Evolutionary conservation across 768 basidiomycete species (phyloP).

Genomic region (Rhizopogon sp.): DNA sequence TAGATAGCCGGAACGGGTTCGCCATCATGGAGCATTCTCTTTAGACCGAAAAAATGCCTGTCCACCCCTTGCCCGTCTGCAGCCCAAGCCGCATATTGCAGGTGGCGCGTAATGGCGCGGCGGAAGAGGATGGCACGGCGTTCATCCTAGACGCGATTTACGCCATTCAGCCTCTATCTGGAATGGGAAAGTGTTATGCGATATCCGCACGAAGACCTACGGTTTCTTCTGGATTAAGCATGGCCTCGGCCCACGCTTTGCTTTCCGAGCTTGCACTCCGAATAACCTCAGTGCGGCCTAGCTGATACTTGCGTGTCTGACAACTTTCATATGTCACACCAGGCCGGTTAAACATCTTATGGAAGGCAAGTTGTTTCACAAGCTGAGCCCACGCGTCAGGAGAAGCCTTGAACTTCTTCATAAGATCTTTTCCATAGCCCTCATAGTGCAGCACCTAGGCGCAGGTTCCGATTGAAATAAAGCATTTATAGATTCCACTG

Average conservation of each 20-base stretch:
- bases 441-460: constrained; percentile 73
- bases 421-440: constrained; percentile 82
- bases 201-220: constrained; percentile 30
- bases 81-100: constrained; percentile 86
- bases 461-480: background rate
- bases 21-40: constrained; percentile 68
- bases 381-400: constrained; percentile 97
- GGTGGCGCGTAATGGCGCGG: constrained; percentile 73
- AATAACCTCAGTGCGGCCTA: constrained; percentile 94
- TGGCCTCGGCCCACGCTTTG: constrained; percentile 84
- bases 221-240: constrained; percentile 54
- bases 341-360: constrained; percentile 72
- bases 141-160: constrained; percentile 34
- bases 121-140: constrained; percentile 66
- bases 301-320: constrained; percentile 89
- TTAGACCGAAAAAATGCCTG: constrained; percentile 91
- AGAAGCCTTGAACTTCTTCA: constrained; percentile 78
- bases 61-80: constrained; percentile 95
- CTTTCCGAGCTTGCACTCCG: constrained; percentile 79
- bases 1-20: constrained; percentile 75
- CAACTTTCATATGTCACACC: constrained; percentile 90
- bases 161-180: background rate
- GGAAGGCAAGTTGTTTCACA: constrained; percentile 93
- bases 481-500: background rate
- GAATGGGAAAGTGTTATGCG: background rate